Evolutionary conservation across 2,329 filamentous ascomycete species (phyloP), one percentile per base, ranked within the genome.

Genomic region (Lizonia empirigonia): DNA sequence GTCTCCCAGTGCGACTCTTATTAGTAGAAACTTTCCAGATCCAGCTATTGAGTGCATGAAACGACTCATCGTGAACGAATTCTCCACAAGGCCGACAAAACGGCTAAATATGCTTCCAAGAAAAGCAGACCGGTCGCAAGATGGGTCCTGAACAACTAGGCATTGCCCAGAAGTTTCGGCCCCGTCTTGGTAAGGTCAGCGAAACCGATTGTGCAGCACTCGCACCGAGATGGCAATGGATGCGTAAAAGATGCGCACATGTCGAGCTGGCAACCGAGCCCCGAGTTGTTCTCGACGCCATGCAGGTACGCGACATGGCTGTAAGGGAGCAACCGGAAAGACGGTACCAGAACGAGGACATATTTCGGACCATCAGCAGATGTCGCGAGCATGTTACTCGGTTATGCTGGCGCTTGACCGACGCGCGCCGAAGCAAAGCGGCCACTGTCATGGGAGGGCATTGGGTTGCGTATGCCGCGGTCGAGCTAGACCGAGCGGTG

Each of bases 1-100:
- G 30, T 39, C 24, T 49, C 30, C 34, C 16, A 35, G 16, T 44
- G 30, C 39, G 39, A 53, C 35, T 49, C 44, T 34, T 37, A n/a
- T n/a, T n/a, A n/a, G 50, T 44, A 40, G 39, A 45, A 44, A 49
- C 27, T 45, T 58, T 51, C 53, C 49, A 48, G 26, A 53, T 56
- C 19, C 29, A 51, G 55, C 40, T 45, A 56, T 50, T 41, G 35
- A 29, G 40, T 48, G 51, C 52, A 34, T 32, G 36, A 16, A 46
- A 37, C 33, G 48, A 53, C 37, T 59, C 40, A 35, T 36, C 34
- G 23, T 32, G 27, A 41, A 41, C 29, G 38, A 19, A 20, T 42
- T 47, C 55, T 48, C 58, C 58, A 60, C 58, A 46, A 40, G 36
- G 45, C 36, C 53, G 55, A 58, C 32, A 56, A 55, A 60, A 34